Conservation (phyloP, 2,329 filamentous ascomycete genomes). For the Dactylella cylindrospora region DNA sequence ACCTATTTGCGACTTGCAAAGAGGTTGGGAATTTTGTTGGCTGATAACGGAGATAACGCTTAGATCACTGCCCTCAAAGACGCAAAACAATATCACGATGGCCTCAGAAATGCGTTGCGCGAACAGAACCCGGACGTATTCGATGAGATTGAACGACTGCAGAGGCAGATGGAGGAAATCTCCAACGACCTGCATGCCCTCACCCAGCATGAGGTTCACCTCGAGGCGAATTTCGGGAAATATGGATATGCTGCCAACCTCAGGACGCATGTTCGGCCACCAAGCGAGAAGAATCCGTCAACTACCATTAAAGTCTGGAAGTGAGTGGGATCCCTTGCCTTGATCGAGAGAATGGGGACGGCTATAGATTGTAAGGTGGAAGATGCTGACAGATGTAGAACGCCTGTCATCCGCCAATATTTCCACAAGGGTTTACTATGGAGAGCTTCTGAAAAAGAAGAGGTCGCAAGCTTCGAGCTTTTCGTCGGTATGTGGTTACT, state of each 20-base stretch:
- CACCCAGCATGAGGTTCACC: slow-evolving; percentile 51
- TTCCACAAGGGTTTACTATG: slow-evolving; percentile 67
- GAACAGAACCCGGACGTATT: slow-evolving; percentile 22
- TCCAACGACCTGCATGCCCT: slow-evolving; percentile 23
- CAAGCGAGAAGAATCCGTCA: slow-evolving; percentile 48
- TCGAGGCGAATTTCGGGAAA: slow-evolving; percentile 64
- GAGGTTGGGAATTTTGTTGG: background rate
- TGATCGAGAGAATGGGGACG: slow-evolving; percentile 51
- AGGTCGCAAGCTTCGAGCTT: slow-evolving; percentile 66
- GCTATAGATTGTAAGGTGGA: slow-evolving; percentile 51
- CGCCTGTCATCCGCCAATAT: slow-evolving; percentile 65
- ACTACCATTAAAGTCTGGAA: slow-evolving; percentile 31
- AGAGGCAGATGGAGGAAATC: slow-evolving; percentile 36
- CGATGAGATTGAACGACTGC: slow-evolving; percentile 34
- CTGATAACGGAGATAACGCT: too few species aligned
- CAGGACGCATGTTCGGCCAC: slow-evolving; percentile 55
- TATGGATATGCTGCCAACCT: slow-evolving; percentile 65
- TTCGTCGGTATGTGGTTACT: slow-evolving; percentile 62
- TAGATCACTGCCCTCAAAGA: slow-evolving; percentile 18
- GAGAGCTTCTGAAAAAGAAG: slow-evolving; percentile 62
- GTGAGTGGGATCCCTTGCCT: slow-evolving; percentile 23
- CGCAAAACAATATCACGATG: slow-evolving; percentile 25
- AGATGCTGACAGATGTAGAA: slow-evolving; percentile 58
- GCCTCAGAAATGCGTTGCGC: slow-evolving; percentile 50
- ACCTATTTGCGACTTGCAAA: background rate